Base-by-base conservation (phyloP, 2,329 filamentous ascomycete genomes). In the Aspergillus fumigatus region DNA sequence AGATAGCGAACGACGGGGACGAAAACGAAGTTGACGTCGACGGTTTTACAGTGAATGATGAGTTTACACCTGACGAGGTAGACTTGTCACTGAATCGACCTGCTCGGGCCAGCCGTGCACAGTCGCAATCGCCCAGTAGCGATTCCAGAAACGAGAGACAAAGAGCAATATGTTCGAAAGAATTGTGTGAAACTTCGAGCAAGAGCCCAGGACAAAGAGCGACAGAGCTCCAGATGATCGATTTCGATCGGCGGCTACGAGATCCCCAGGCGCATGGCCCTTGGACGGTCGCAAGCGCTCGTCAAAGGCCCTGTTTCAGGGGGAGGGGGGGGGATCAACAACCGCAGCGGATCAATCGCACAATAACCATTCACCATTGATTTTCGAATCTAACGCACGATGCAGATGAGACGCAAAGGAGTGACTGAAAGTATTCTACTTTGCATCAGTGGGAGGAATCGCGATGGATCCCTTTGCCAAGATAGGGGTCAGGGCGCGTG, bases 51-150 rank as follows among this genome's bases (percentile, higher is more conserved):
- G 49, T n/a, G 48, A 59, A 27, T 25, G 23, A 32, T 48, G 29
- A 32, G 19, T 7, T 7, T 38, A 27, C 11, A 19, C 45, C 54
- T 35, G 5, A 17, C 32, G 14, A 35, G 1, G 4, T 35, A 5
- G 14, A 35, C 11, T 11, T 35, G 32, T 17, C 32, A 35, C 32
- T 35, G 32, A 35, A 35, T 35, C 32, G 62, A 70, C 69, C 71
- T 69, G 65, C 62, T 66, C 70, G 70, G 70, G 51, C 70, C 70
- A 71, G 70, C 70, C 70, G 69, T 61, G 58, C 23, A 63, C 68
- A 71, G 69, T 69, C 65, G 58, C 55, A 50, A 50, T 50, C n/a
- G 9, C 17, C 11, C 48, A 19, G 14, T 5, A 35, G 29, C 11
- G 29, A n/a, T 29, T 19, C 32, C 10, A 50, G 26, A n/a, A 6